These are phyloP conservation scores for Phaffia australis DNA, from an alignment of 768 basidiomycete genomes.

Conservation along the genomic window DNA sequence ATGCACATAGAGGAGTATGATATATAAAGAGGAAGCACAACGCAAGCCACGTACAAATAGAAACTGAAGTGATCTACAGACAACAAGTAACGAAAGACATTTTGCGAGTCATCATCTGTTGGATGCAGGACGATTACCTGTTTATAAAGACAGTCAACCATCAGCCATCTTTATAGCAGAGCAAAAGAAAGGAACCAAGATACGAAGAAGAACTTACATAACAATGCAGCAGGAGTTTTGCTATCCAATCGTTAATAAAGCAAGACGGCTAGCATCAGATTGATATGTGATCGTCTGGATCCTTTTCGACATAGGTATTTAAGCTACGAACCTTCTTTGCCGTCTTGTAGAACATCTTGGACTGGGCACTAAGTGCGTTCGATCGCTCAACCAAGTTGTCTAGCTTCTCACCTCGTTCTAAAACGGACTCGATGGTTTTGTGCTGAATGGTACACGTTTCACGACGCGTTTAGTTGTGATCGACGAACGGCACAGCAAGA, in stretches of 20 bases:
- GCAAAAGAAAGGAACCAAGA: neutral
- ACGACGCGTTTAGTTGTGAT: neutral
- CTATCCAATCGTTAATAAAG: slow-evolving; percentile 41
- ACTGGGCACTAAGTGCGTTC: slow-evolving; percentile 72
- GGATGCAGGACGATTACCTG: no score
- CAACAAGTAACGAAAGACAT: no score
- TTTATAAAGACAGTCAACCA: no score
- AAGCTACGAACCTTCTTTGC: slow-evolving; percentile 72
- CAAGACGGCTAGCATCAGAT: slow-evolving; percentile 4
- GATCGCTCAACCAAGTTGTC: slow-evolving; percentile 92
- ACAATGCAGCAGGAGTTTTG: slow-evolving; percentile 93
- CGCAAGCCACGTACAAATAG: no score
- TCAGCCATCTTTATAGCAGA: no score
- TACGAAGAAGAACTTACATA: slow-evolving; percentile 34
- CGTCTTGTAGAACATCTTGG: slow-evolving; percentile 99
- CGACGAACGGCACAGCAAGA: neutral
- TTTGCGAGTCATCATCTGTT: no score
- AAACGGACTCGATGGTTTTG: slow-evolving; percentile 96
- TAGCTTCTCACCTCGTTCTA: slow-evolving; percentile 90
- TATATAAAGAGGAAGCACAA: no score
- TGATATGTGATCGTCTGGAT: neutral
- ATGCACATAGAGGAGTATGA: no score
- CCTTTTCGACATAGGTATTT: neutral
- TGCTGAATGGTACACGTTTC: slow-evolving; percentile 49
- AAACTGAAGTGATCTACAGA: no score